Evolutionary conservation across 202 grass and related monocot genomes (phyloP).

Genomic region (Cymbopogon flexuosus): DNA sequence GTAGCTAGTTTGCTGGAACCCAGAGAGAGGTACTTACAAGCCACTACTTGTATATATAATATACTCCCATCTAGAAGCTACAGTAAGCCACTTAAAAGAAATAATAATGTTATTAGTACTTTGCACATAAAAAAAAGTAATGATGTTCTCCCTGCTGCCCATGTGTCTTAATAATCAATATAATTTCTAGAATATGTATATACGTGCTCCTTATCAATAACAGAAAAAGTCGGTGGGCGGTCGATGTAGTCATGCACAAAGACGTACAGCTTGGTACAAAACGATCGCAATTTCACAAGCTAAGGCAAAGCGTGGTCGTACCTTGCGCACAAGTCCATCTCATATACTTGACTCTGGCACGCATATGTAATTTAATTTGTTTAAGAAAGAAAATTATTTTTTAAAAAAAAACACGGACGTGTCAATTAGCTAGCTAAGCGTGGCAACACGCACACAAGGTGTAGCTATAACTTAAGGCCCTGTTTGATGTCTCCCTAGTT

Average conservation of each 20-base stretch:
- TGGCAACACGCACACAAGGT: no score
- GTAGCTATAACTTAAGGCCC: no score
- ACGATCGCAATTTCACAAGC: not conserved
- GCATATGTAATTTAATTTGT: not conserved
- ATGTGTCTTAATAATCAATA: not conserved
- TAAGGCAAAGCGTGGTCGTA: not conserved
- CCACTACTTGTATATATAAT: no score
- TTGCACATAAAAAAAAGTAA: not conserved
- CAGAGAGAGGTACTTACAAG: no score
- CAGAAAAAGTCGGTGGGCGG: slow-evolving; percentile 1
- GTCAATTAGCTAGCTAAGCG: no score
- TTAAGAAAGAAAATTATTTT: no score
- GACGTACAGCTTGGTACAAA: not conserved
- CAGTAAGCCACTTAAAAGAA: not conserved
- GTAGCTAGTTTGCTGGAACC: no score
- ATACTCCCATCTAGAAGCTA: not conserved
- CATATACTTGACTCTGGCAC: not conserved
- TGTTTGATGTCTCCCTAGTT: no score
- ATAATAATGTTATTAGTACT: not conserved
- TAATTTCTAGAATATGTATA: not conserved
- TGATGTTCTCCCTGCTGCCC: not conserved
- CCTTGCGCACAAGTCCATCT: not conserved
- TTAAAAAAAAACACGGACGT: no score
- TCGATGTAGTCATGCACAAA: not conserved
- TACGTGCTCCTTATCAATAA: not conserved